These are phyloP conservation scores for Suhomyces bolitotheri DNA, from an alignment of 1,139 yeast species.

Conservation along the genomic window DNA sequence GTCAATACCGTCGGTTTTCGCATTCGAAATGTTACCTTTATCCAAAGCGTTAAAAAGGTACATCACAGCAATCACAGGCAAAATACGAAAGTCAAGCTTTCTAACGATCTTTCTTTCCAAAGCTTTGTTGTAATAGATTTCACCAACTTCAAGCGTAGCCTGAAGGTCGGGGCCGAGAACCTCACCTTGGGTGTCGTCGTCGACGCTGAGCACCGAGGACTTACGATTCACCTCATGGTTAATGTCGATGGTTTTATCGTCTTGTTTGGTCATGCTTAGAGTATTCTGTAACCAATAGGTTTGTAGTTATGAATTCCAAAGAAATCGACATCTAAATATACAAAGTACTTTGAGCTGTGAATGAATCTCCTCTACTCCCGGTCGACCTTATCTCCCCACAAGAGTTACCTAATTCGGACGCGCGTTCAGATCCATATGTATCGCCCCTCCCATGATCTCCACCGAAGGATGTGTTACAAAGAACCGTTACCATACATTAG, in stretches of 20 bases:
- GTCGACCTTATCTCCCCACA: conserved; percentile 10
- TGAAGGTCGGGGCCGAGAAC: background rate
- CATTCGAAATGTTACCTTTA: conserved; percentile 25
- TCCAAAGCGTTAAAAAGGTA: conserved; percentile 33
- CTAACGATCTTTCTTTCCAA: conserved; percentile 29
- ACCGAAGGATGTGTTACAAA: no score
- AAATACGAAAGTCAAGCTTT: conserved; percentile 36
- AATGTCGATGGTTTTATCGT: conserved; percentile 4
- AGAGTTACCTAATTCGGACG: conserved; percentile 4
- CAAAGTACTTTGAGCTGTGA: no score
- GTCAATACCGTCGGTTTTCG: conserved; percentile 26
- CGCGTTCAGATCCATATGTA: background rate
- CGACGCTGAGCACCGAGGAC: conserved; percentile 10
- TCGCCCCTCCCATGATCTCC: no score
- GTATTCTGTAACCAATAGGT: background rate
- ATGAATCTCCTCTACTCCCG: background rate
- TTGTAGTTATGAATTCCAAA: background rate
- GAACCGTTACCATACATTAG: background rate
- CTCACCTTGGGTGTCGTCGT: conserved; percentile 2
- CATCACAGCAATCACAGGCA: conserved; percentile 30
- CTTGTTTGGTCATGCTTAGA: conserved; percentile 1
- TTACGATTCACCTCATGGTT: conserved; percentile 11
- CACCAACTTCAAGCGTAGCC: conserved; percentile 3
- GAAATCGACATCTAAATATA: conserved; percentile 1
- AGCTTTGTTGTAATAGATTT: conserved; percentile 17